Conservation (phyloP, 306 rosid species). For the Cucurbita ficifolia region DNA sequence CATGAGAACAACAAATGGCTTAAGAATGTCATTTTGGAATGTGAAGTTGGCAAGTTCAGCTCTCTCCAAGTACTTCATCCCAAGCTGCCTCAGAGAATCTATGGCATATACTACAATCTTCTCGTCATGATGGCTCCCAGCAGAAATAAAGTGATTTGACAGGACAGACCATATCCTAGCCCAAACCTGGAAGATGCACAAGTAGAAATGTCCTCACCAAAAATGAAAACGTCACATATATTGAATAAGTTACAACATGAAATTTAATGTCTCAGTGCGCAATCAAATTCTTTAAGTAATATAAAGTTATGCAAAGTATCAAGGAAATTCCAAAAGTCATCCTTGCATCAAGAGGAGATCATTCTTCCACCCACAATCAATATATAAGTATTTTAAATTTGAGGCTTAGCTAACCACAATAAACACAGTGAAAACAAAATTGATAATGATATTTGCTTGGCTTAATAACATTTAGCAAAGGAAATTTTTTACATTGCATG, state of each 20-base stretch:
- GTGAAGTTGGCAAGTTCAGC: conserved; percentile 90
- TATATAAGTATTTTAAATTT: not conserved
- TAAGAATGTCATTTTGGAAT: conserved; percentile 96
- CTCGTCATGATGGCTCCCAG: conserved; percentile 97
- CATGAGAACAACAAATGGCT: conserved; percentile 98
- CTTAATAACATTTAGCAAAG: not conserved
- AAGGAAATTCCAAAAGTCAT: not conserved
- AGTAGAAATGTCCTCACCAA: conserved; percentile 1
- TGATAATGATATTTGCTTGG: not conserved
- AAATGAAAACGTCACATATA: not conserved
- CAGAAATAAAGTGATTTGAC: conserved; percentile 91
- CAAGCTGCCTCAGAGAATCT: conserved; percentile 93
- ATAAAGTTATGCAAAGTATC: not conserved
- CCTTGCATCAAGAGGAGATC: not conserved
- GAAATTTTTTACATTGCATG: not conserved
- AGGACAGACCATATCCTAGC: conserved; percentile 97
- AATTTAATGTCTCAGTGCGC: not conserved
- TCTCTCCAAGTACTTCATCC: conserved; percentile 97
- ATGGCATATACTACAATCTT: conserved; percentile 93
- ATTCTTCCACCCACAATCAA: not conserved
- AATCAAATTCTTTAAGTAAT: not conserved
- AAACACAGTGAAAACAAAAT: not conserved
- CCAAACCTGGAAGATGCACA: conserved; percentile 67
- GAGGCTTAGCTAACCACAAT: not conserved
- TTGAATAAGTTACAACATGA: not conserved